These are phyloP conservation scores for Piloderma croceum DNA, from an alignment of 768 basidiomycete genomes.

Conservation along the genomic window DNA sequence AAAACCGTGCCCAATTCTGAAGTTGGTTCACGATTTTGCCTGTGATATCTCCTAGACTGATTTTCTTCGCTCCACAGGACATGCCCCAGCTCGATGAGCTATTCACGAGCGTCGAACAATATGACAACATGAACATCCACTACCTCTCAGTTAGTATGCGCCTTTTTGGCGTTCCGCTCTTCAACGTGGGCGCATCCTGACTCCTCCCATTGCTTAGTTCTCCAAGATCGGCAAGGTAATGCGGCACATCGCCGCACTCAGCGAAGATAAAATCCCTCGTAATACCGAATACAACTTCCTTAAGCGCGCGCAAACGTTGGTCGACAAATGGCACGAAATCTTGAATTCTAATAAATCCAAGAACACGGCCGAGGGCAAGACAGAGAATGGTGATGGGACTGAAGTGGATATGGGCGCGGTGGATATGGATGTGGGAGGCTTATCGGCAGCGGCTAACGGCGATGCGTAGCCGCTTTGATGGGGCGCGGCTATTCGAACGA, in stretches of 20 bases:
- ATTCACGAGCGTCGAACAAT: slow-evolving; percentile 72
- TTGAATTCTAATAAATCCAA: slow-evolving; percentile 27
- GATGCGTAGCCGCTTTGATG: no score
- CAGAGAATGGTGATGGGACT: no score
- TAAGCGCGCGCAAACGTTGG: slow-evolving; percentile 41
- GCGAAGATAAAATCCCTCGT: slow-evolving; percentile 38
- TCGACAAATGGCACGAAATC: slow-evolving; percentile 41
- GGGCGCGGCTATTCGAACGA: no score
- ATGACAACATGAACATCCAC: slow-evolving; percentile 71
- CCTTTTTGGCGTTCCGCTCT: neutral
- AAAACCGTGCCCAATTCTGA: slow-evolving; percentile 60
- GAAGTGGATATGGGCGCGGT: no score
- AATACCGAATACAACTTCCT: slow-evolving; percentile 52
- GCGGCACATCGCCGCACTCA: slow-evolving; percentile 51
- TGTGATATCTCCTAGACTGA: slow-evolving; percentile 3
- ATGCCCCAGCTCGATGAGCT: slow-evolving; percentile 69
- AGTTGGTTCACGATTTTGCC: slow-evolving; percentile 33
- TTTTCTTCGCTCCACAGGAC: slow-evolving; percentile 41
- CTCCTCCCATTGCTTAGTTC: neutral
- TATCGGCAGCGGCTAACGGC: no score
- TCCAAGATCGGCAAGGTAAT: slow-evolving; percentile 56
- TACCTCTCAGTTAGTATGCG: slow-evolving; percentile 63
- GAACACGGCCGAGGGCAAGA: no score
- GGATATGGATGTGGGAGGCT: no score
- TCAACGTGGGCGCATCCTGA: neutral